Evolutionary conservation across 257 asterid genomes (phyloP).

Genomic region (Ballota nigra): DNA sequence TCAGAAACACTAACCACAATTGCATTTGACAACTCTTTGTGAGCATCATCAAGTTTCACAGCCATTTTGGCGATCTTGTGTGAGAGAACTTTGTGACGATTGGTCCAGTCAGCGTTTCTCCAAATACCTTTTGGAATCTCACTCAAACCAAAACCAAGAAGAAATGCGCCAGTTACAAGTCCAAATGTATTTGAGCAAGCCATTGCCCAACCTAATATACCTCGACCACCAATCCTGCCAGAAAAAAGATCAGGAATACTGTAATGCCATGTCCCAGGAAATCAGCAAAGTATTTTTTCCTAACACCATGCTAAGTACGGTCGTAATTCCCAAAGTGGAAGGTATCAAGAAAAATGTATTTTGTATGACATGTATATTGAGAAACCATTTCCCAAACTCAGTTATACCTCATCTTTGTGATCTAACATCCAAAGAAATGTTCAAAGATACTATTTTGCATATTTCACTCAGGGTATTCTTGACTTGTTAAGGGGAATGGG

Average conservation of each 20-base stretch:
- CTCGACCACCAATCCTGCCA: slow-evolving; percentile 61
- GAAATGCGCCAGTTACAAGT: slow-evolving; percentile 98
- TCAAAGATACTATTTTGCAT: not conserved
- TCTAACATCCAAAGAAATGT: not conserved
- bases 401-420: not conserved
- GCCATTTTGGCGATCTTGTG: slow-evolving; percentile 96
- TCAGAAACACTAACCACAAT: slow-evolving; percentile 75
- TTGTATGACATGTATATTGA: not conserved
- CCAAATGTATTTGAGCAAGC: slow-evolving; percentile 99
- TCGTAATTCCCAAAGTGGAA: slow-evolving; percentile 8
- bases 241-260: slow-evolving; percentile 26
- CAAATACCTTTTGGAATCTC: slow-evolving; percentile 93
- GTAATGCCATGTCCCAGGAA: slow-evolving; percentile 9
- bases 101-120: slow-evolving; percentile 97
- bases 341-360: not conserved
- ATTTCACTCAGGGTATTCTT: not conserved
- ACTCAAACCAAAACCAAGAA: slow-evolving; percentile 97
- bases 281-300: not conserved
- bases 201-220: slow-evolving; percentile 88
- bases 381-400: not conserved
- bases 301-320: slow-evolving; percentile 5
- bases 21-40: slow-evolving; percentile 85
- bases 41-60: slow-evolving; percentile 97
- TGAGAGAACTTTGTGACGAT: slow-evolving; percentile 90
- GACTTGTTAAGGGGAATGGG: not conserved